Evolutionary conservation across 2,329 filamentous ascomycete genomes (phyloP).

Genomic region (Trichoderma simmonsii): DNA sequence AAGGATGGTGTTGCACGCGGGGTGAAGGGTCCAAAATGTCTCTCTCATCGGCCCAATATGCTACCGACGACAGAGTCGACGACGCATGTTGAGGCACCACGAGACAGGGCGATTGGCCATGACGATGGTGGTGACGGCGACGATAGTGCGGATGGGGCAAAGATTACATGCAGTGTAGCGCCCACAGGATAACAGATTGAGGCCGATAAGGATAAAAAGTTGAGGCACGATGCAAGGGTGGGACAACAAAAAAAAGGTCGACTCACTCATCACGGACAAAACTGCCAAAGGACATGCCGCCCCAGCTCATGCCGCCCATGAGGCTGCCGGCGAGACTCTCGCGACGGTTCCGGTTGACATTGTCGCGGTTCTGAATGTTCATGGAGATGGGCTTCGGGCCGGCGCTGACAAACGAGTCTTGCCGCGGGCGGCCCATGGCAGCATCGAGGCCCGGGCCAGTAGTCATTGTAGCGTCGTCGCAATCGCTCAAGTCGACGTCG

Average conservation of each 20-base stretch:
- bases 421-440: slow-evolving; percentile 53
- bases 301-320: slow-evolving; percentile 91
- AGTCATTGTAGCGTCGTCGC: slow-evolving; percentile 50
- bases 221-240: background rate
- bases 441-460: slow-evolving; percentile 57
- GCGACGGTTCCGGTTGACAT: slow-evolving; percentile 54
- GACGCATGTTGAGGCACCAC: background rate
- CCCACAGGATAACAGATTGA: slow-evolving; percentile 3
- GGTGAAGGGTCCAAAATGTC: slow-evolving; percentile 15
- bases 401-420: slow-evolving; percentile 64
- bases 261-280: slow-evolving; percentile 98
- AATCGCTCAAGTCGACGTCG: slow-evolving; percentile 28
- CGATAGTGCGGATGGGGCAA: background rate
- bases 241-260: slow-evolving; percentile 14
- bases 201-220: slow-evolving; percentile 8
- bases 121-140: background rate
- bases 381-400: slow-evolving; percentile 66
- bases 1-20: background rate
- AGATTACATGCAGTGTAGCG: background rate
- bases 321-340: slow-evolving; percentile 63
- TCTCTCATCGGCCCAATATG: background rate
- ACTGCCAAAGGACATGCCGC: slow-evolving; percentile 90
- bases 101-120: background rate
- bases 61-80: background rate
- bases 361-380: slow-evolving; percentile 61